These are phyloP conservation scores for Aspergillus chevalieri DNA, from an alignment of 2,329 filamentous ascomycete species.

Conservation along the genomic window DNA sequence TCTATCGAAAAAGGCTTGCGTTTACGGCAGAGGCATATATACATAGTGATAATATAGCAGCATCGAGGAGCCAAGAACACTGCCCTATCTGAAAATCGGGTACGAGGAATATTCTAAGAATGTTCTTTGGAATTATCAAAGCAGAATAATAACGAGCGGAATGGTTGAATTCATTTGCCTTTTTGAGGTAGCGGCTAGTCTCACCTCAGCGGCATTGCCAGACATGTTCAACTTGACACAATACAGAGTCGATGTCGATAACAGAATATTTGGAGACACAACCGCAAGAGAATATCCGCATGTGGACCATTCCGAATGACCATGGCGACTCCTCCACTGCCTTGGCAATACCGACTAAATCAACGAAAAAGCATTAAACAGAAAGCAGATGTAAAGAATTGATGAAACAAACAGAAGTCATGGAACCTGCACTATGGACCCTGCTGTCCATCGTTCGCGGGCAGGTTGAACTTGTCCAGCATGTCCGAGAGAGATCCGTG, in stretches of 20 bases:
- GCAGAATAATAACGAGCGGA: background rate
- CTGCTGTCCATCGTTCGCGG: constrained; percentile 9
- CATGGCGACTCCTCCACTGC: constrained; percentile 3
- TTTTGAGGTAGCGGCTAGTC: background rate
- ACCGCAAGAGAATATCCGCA: background rate
- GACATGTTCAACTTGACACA: background rate
- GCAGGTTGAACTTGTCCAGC: constrained; percentile 8
- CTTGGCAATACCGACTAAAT: constrained; percentile 8
- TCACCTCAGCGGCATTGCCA: background rate
- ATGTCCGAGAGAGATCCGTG: constrained; percentile 3
- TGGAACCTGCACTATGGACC: constrained; percentile 9
- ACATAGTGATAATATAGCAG: background rate
- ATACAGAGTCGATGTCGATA: background rate
- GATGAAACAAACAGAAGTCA: constrained; percentile 4
- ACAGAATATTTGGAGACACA: background rate
- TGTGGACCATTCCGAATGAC: background rate
- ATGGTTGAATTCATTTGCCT: background rate
- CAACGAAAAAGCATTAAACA: constrained; percentile 2
- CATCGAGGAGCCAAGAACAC: background rate
- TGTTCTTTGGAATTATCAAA: background rate
- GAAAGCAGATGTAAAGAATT: constrained; percentile 6
- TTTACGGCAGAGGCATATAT: background rate
- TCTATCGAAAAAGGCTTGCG: background rate
- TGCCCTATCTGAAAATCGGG: background rate
- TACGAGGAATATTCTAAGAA: background rate